These are phyloP conservation scores for Solanum sejunctum DNA, from an alignment of 257 asterid species.

Conservation along the genomic window DNA sequence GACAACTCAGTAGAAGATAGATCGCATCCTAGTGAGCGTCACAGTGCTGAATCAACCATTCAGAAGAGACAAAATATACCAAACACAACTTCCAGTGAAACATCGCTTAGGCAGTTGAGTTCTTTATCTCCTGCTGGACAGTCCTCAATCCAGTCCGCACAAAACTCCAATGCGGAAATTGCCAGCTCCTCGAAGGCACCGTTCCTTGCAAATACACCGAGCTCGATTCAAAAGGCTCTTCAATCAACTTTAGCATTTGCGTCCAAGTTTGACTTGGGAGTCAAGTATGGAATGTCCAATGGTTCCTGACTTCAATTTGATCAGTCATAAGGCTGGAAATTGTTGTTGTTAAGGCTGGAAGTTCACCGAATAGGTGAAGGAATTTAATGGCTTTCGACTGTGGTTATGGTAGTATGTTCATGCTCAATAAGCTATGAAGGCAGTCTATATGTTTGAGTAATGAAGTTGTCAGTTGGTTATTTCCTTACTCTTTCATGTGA, in stretches of 20 bases:
- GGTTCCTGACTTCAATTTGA: not conserved
- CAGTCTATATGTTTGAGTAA: not conserved
- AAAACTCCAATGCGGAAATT: slow-evolving; percentile 4
- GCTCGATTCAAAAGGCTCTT: slow-evolving; percentile 47
- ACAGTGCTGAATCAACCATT: slow-evolving; percentile 4
- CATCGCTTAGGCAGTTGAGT: not conserved
- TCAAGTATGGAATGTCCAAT: slow-evolving; percentile 22
- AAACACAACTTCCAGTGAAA: slow-evolving; percentile 9
- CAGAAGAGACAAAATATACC: slow-evolving; percentile 9
- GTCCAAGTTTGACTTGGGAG: slow-evolving; percentile 49
- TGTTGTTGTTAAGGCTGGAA: slow-evolving; percentile 3
- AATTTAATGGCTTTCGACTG: not conserved
- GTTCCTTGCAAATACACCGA: slow-evolving; percentile 26
- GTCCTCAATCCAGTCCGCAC: slow-evolving; percentile 14
- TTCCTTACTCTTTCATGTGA: not conserved
- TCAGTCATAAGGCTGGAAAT: slow-evolving; percentile 9
- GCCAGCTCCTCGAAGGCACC: slow-evolving; percentile 26
- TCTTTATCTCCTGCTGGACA: slow-evolving; percentile 12
- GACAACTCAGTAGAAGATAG: slow-evolving; percentile 10
- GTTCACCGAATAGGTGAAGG: slow-evolving; percentile 1
- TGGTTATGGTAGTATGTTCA: not conserved
- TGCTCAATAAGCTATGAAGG: not conserved
- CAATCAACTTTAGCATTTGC: slow-evolving; percentile 68
- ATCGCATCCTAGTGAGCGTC: slow-evolving; percentile 1
- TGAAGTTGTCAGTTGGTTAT: not conserved